Percentiles rank a stretch among this genome's conserved stretches.
Conservation (phyloP, 768 basidiomycete genomes). For the Suillus occidentalis region DNA sequence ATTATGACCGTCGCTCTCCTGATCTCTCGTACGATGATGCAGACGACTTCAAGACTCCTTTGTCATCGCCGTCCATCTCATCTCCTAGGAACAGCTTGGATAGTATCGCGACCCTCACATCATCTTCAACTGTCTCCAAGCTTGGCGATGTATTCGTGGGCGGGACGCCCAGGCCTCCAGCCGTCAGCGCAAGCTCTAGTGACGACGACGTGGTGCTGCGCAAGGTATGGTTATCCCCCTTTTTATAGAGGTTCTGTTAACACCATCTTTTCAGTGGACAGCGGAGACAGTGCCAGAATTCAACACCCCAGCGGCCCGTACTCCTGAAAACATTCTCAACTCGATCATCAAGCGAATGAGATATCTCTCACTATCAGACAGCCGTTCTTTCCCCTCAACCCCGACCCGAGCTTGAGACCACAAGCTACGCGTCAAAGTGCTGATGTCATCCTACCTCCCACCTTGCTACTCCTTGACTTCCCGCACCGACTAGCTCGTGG, state of each 20-base stretch:
- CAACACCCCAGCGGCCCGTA: not conserved
- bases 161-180: not conserved
- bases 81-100: not conserved
- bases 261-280: not conserved
- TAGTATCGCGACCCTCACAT: not conserved
- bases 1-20: not conserved
- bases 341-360: slow-evolving; percentile 3
- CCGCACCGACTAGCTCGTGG: not conserved
- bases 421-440: not conserved
- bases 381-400: not conserved
- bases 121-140: not conserved
- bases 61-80: not conserved
- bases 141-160: not conserved
- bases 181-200: not conserved
- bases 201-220: not conserved
- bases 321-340: not conserved
- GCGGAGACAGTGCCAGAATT: not conserved
- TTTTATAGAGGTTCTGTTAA: not conserved
- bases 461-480: not conserved
- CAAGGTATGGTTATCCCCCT: not conserved
- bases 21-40: not conserved
- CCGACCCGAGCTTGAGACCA: not conserved
- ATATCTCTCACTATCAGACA: not conserved
- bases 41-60: not conserved
- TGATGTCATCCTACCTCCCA: not conserved